Evolutionary conservation across 306 rosid species (phyloP).

Genomic region (Arachis stenosperma): DNA sequence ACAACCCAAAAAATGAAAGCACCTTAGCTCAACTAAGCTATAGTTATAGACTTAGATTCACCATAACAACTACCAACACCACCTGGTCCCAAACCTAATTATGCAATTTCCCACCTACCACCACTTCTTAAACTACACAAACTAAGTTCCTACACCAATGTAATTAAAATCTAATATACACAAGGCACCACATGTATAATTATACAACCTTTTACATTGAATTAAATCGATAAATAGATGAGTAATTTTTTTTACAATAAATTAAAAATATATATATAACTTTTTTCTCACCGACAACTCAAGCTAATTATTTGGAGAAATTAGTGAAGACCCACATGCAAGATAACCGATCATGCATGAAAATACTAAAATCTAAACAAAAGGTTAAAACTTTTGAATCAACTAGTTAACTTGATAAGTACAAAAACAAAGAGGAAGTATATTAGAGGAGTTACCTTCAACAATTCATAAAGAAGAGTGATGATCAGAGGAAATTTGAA

Average conservation of each 20-base stretch:
- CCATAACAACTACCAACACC: conserved; percentile 36
- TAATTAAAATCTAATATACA: no score
- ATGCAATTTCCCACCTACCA: background rate
- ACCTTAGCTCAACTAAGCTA: background rate
- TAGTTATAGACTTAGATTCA: conserved; percentile 14
- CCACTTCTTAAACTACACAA: background rate
- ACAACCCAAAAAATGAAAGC: conserved; percentile 11
- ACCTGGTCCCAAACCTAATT: conserved; percentile 30
- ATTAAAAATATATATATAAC: background rate
- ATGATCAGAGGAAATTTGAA: conserved; percentile 41
- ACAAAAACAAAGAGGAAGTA: conserved; percentile 31
- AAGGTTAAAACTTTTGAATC: background rate
- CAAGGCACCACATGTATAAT: background rate
- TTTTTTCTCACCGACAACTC: background rate
- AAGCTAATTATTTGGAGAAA: conserved; percentile 32
- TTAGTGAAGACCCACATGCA: conserved; percentile 41
- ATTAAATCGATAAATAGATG: no score
- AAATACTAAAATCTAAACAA: background rate
- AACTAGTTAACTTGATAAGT: conserved; percentile 28
- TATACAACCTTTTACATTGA: background rate
- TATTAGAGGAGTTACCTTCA: conserved; percentile 26
- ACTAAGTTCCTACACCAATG: no score
- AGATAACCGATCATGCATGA: conserved; percentile 30
- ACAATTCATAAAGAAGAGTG: conserved; percentile 34
- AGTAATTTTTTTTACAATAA: background rate